These are phyloP conservation scores for Phialocephala sp. DNA, from an alignment of 2,329 filamentous ascomycete genomes.

Conservation along the genomic window DNA sequence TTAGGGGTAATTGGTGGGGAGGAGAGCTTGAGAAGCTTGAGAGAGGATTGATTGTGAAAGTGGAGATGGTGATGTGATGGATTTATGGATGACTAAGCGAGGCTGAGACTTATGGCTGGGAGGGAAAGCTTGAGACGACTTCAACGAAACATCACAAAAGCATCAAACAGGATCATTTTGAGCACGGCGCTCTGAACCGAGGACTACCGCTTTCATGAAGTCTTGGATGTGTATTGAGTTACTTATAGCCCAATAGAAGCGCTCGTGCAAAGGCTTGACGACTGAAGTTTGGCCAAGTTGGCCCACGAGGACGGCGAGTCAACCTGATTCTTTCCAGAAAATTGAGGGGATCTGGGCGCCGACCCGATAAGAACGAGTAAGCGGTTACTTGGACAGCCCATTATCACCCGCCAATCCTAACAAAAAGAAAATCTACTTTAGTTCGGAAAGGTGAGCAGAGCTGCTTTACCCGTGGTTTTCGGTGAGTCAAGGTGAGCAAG, in stretches of 20 bases:
- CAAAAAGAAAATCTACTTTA: neutral
- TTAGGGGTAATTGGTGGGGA: neutral
- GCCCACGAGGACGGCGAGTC: too few relatives aligned
- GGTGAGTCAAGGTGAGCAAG: neutral
- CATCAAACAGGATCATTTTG: too few relatives aligned
- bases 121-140: neutral
- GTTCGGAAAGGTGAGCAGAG: neutral
- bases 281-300: too few relatives aligned
- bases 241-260: too few relatives aligned
- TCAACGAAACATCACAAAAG: neutral
- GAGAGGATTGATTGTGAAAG: neutral
- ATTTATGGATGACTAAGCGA: neutral
- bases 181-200: too few relatives aligned
- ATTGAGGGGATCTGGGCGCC: too few relatives aligned
- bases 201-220: too few relatives aligned
- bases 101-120: neutral
- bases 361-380: too few relatives aligned
- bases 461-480: neutral
- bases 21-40: neutral
- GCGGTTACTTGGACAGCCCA: too few relatives aligned
- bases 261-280: too few relatives aligned
- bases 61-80: neutral
- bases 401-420: neutral
- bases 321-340: too few relatives aligned
- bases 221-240: too few relatives aligned